Evolutionary conservation across 768 basidiomycete genomes (phyloP), one percentile per base, ranked within the genome.

Genomic region (Hydnum rufescens): DNA sequence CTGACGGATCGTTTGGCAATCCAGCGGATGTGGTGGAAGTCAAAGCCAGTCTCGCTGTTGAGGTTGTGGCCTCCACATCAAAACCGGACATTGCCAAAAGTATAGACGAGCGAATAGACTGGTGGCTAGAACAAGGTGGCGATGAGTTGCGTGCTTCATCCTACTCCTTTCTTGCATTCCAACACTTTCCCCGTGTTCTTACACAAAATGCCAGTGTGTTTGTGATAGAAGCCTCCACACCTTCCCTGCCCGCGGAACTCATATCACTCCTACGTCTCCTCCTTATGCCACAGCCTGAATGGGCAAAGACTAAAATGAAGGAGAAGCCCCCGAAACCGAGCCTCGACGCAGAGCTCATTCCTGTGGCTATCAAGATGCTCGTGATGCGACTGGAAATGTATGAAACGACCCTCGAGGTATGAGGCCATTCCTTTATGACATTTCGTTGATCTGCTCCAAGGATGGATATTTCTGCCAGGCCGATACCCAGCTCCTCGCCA

Each of bases 61-160:
- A 42, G 51, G 56, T 39, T 13, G 22, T 39, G 22, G 36, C 13
- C 22, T 13, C 13, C 36, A 39, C 13, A 22, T 13, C 22, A 13
- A 39, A 39, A 22, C 36, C 36, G 36, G 22, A 39, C 13, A 22
- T 39, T 13, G 36, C 13, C 22, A 22, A 28, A 51, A 30, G 55
- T 36, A 28, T 52, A 3, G 55, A 72, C 57, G 76, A 77, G 58
- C 73, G 87, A 34, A 80, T 95, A 5, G 86, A 96, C 55, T 95
- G 85, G 79, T 90, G 90, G 85, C 67, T 97, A 8, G 88, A 95
- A 57, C 74, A 80, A 61, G 84, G 81, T 2, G 82, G 82, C 19
- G 89, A 93, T 57, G 90, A 95, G 89, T 39, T 13, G 4, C 13
- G 13, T 32, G 58, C 2, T 30, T 39, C 31, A 53, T 19, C 23